phyloP scores from a whole-genome alignment of 768 basidiomycete genomes.

The Leccinum truebloodii region DNA sequence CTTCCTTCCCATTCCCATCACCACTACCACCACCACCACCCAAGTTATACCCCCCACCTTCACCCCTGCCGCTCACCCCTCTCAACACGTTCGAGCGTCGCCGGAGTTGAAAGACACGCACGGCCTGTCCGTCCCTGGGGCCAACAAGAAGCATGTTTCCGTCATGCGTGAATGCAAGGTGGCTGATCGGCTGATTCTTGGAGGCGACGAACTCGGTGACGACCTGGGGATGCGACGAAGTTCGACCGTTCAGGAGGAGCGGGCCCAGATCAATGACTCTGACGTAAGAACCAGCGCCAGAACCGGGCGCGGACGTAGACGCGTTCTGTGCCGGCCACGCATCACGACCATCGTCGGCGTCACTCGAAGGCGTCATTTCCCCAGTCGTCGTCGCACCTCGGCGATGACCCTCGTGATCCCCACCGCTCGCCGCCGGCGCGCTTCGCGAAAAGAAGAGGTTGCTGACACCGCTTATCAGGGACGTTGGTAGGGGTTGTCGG shows the following conservation, averaged over 20 bases:
- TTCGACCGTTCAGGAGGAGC: constrained; percentile 25
- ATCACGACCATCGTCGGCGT: constrained; percentile 14
- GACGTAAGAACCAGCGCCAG: constrained; percentile 45
- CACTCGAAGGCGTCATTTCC: constrained; percentile 14
- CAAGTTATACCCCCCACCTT: neutral
- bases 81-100: constrained; percentile 26
- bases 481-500: constrained; percentile 12
- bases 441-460: constrained; percentile 60
- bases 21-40: neutral
- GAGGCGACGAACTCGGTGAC: constrained; percentile 53
- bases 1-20: constrained; percentile 2
- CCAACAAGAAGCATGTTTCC: constrained; percentile 53
- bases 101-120: constrained; percentile 49
- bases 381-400: constrained; percentile 15
- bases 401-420: constrained; percentile 17
- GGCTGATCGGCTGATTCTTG: constrained; percentile 47
- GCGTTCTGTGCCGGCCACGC: constrained; percentile 6
- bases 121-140: constrained; percentile 55
- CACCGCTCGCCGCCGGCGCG: constrained; percentile 48
- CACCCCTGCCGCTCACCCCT: constrained; percentile 4
- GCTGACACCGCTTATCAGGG: constrained; percentile 30
- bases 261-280: constrained; percentile 57
- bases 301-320: neutral
- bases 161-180: constrained; percentile 51
- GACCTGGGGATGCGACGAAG: constrained; percentile 29